Evolutionary conservation across 2,329 filamentous ascomycete species (phyloP).

Genomic region (Beauveria medogensis): DNA sequence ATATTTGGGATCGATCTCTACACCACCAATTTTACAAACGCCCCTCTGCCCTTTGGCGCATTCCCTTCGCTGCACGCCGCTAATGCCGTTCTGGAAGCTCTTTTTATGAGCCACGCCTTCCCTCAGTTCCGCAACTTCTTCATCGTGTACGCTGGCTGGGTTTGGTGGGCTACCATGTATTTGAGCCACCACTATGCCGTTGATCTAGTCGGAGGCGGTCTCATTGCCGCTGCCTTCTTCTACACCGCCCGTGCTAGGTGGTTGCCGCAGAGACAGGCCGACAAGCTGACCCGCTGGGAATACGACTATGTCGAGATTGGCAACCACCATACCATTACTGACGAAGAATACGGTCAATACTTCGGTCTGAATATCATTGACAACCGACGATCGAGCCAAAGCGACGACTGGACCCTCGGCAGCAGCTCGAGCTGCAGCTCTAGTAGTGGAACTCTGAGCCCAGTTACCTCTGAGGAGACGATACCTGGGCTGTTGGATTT

Average conservation of each 20-base stretch:
- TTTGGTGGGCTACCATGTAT: conserved; percentile 99
- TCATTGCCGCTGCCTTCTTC: conserved; percentile 71
- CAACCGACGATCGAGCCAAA: conserved; percentile 43
- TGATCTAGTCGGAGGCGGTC: conserved; percentile 78
- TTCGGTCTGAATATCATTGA: conserved; percentile 40
- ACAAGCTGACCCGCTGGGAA: conserved; percentile 87
- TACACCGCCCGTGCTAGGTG: conserved; percentile 75
- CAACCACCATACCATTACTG: conserved; percentile 40
- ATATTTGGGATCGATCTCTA: conserved; percentile 90
- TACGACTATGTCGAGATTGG: conserved; percentile 90
- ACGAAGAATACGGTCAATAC: conserved; percentile 41
- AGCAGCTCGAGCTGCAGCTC: conserved; percentile 62
- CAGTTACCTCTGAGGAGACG: conserved; percentile 38
- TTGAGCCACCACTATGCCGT: conserved; percentile 95
- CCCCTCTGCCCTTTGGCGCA: conserved; percentile 86
- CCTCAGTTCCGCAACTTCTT: conserved; percentile 74
- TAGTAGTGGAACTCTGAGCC: conserved; percentile 42
- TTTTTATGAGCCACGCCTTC: conserved; percentile 92
- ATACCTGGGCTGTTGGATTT: conserved; percentile 26
- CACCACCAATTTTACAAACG: conserved; percentile 83
- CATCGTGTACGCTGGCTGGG: conserved; percentile 78
- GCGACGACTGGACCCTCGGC: conserved; percentile 84
- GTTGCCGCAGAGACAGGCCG: conserved; percentile 71
- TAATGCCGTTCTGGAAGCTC: conserved; percentile 77
- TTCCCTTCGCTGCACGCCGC: conserved; percentile 91